Base-by-base conservation (phyloP, 768 basidiomycete species). In the Collybiopsis luxurians region DNA sequence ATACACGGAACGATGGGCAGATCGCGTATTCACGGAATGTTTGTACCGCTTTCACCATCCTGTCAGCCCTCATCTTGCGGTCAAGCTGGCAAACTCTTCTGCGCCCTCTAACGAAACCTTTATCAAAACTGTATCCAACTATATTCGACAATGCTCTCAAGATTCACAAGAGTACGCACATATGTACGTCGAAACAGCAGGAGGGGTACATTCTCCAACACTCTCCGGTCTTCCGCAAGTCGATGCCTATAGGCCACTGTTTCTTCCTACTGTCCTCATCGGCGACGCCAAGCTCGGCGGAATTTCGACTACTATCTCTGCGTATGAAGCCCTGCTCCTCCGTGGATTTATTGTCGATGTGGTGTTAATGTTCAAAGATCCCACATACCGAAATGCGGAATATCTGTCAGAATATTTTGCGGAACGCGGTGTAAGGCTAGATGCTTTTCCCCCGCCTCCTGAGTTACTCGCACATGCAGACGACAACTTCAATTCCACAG, bases 11-110 rank as follows among this genome's bases (percentile, higher is more conserved):
- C 62, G 66, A 3, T 56, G 71, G 31, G 69, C 66, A 23, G 68
- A 69, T 24, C 71, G 71, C 5, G 78, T 92, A 17, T 69, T 79
- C 21, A 75, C 86, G 0, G 78, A 84, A 21, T 96, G 93, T 70
- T 75, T 98, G 6, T 95, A 84, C 69, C 85, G 85, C 47, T 95
- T 88, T 63, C 79, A 89, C 28, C 87, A 95, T 52, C 96, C 96
- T 0, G 90, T 98, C 53, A 95, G 93, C 61, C 96, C 96, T 0
- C 96, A 98, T 68, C 76, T 98, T 21, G 96, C 96, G 1, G 93
- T 81, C 5, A 74, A 73, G 55, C 66, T 86, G 63, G 78, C 79
- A 5, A 64, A 27, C 15, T 19, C 39, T 11, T 17, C n/a, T 10
- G 64, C 83, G 42, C 84, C 91, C 38, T 74, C 89, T 0, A 88